phyloP scores from a whole-genome alignment of 2,329 filamentous ascomycete species.

The Hirsutella rhossiliensis region DNA sequence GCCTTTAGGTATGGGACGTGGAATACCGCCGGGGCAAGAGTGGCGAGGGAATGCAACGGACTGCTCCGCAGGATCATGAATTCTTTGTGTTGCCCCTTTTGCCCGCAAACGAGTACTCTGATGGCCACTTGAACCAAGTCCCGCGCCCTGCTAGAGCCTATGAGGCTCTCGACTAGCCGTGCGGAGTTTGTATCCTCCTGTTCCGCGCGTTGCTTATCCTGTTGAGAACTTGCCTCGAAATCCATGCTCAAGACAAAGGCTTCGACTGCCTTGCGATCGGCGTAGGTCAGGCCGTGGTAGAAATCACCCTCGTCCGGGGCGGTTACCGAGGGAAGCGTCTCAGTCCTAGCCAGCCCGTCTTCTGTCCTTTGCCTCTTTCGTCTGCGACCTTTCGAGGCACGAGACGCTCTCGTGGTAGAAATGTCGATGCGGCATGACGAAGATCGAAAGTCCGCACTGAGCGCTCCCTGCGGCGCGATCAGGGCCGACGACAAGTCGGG shows the following conservation, averaged over 20 bases:
- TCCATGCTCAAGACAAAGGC: constrained; percentile 15
- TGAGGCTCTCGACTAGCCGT: background rate
- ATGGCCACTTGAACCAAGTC: constrained; percentile 10
- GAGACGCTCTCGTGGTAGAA: background rate
- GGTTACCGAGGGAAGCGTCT: background rate
- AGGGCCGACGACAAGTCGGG: constrained; percentile 19
- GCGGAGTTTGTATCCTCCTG: background rate
- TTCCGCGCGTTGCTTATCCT: background rate
- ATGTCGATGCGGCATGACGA: constrained; percentile 15
- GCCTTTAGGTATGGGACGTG: constrained; percentile 23
- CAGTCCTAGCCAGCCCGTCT: background rate
- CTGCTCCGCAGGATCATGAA: constrained; percentile 9
- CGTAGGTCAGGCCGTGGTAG: constrained; percentile 6
- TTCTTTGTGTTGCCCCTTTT: constrained; percentile 9
- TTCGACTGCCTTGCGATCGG: constrained; percentile 17
- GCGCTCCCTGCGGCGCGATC: constrained; percentile 13
- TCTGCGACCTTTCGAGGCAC: background rate
- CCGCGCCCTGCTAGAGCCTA: background rate
- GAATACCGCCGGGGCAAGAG: constrained; percentile 23
- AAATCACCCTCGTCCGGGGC: background rate
- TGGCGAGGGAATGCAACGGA: constrained; percentile 11
- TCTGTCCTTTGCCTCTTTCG: constrained; percentile 4
- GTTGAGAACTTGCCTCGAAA: background rate
- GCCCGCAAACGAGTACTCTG: constrained; percentile 14
- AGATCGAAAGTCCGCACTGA: constrained; percentile 13